These are phyloP conservation scores for Herpetomonas tarakana DNA, from an alignment of 208 protist species.

Conservation along the genomic window DNA sequence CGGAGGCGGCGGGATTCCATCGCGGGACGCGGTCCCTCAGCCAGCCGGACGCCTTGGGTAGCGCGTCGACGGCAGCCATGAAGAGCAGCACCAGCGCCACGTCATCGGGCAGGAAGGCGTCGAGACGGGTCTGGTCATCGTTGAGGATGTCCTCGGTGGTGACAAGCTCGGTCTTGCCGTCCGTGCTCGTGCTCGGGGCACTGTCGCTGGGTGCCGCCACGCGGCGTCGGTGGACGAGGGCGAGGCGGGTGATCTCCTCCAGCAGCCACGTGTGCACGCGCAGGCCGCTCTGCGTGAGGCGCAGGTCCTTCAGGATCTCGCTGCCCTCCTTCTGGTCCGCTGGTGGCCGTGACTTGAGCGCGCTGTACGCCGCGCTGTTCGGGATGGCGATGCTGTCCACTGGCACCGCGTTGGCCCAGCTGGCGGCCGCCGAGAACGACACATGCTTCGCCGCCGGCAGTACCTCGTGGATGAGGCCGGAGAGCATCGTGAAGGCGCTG, in stretches of 20 bases:
- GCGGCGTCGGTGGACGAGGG: not conserved
- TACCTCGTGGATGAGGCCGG: not conserved
- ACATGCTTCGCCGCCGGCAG: not conserved
- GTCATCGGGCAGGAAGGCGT: conserved; percentile 6
- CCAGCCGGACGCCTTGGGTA: conserved; percentile 10
- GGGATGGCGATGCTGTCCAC: not conserved
- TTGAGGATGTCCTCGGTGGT: not conserved
- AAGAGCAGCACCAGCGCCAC: conserved; percentile 29
- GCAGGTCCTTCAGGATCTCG: not conserved
- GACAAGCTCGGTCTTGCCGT: not conserved
- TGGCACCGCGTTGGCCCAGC: not conserved
- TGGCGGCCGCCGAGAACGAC: not conserved
- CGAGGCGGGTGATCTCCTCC: not conserved
- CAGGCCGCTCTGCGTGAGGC: not conserved
- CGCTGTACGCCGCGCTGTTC: not conserved
- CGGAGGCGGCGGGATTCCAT: not conserved
- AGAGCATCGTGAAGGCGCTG: not conserved
- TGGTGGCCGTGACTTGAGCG: not conserved
- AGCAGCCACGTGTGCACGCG: not conserved
- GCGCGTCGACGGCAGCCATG: conserved; percentile 22
- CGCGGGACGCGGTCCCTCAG: conserved; percentile 5
- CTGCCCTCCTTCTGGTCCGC: not conserved
- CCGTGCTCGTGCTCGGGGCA: not conserved
- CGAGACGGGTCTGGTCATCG: not conserved
- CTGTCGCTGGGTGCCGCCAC: not conserved